Percentiles rank a stretch among this genome's conserved stretches.
Conservation (phyloP, 352 stramenopile species). For the Pythium grandisporangium region DNA sequence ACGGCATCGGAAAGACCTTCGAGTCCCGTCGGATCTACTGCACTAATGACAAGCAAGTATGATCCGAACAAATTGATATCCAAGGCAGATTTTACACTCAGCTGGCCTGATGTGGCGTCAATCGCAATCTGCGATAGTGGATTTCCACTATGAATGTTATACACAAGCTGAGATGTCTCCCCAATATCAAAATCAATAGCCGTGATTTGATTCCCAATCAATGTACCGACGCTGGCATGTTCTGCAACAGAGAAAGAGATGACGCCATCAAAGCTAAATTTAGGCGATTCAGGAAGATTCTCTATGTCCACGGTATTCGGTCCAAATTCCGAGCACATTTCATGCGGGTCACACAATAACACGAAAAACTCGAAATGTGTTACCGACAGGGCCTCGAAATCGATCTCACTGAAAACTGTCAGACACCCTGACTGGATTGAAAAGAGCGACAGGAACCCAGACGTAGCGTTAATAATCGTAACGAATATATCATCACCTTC, state of each 20-base stretch:
- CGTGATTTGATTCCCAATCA: constrained; percentile 16
- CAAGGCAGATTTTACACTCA: constrained; percentile 19
- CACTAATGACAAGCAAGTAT: constrained; percentile 30
- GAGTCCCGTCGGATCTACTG: constrained; percentile 29
- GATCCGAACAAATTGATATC: constrained; percentile 21
- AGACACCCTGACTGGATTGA: constrained; percentile 1
- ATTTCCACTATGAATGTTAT: constrained; percentile 36
- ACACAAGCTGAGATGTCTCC: constrained; percentile 26
- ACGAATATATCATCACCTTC: constrained; percentile 24
- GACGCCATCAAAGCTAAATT: constrained; percentile 14
- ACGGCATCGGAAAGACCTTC: constrained; percentile 26
- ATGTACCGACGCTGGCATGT: constrained; percentile 2
- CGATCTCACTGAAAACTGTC: constrained; percentile 3
- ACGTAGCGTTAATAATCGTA: constrained; percentile 7
- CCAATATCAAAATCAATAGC: constrained; percentile 38
- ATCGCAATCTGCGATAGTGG: constrained; percentile 33
- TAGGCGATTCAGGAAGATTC: constrained; percentile 31
- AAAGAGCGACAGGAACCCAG: constrained; percentile 9
- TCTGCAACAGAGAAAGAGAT: constrained; percentile 9
- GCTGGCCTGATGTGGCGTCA: constrained; percentile 15
- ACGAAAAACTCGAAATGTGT: constrained; percentile 18
- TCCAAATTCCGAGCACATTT: constrained; percentile 25
- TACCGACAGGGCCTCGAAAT: constrained; percentile 15
- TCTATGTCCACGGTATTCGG: constrained; percentile 24
- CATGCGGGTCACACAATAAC: constrained; percentile 27